Conservation (phyloP, 441 rosid species). For the Lepidium campestre region DNA sequence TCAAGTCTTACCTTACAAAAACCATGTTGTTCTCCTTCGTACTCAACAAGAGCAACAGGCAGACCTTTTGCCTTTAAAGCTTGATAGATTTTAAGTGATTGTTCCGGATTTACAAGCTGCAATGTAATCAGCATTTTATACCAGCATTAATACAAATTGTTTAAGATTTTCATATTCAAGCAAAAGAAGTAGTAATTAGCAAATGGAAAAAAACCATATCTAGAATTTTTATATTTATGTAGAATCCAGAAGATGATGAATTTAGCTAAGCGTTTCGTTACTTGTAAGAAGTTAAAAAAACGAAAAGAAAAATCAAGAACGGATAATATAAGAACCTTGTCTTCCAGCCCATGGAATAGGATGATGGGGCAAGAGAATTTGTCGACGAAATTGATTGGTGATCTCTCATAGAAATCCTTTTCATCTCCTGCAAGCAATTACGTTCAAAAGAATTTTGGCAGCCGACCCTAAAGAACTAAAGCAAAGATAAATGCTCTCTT, state of each 20-base stretch:
- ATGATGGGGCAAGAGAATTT: slow-evolving; percentile 87
- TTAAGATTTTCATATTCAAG: neutral
- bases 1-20: slow-evolving; percentile 64
- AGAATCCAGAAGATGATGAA: neutral
- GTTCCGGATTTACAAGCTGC: slow-evolving; percentile 83
- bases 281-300: neutral
- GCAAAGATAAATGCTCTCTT: neutral
- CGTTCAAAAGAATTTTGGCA: slow-evolving; percentile 7
- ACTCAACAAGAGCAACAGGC: slow-evolving; percentile 90
- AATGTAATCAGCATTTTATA: neutral
- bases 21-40: slow-evolving; percentile 90
- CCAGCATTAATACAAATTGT: neutral
- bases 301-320: neutral
- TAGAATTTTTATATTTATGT: neutral
- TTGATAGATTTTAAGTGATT: slow-evolving; percentile 68
- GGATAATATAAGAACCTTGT: slow-evolving; percentile 51
- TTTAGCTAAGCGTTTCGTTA: neutral
- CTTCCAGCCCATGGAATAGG: slow-evolving; percentile 89
- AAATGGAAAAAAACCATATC: neutral
- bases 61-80: slow-evolving; percentile 79
- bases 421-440: slow-evolving; percentile 55
- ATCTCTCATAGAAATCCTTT: slow-evolving; percentile 58
- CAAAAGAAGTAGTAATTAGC: neutral
- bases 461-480: neutral
- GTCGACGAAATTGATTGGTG: slow-evolving; percentile 78